Evolutionary conservation across 2,329 filamentous ascomycete species (phyloP), one percentile per base, ranked within the genome.

Genomic region (Pseudopithomyces chartarum): DNA sequence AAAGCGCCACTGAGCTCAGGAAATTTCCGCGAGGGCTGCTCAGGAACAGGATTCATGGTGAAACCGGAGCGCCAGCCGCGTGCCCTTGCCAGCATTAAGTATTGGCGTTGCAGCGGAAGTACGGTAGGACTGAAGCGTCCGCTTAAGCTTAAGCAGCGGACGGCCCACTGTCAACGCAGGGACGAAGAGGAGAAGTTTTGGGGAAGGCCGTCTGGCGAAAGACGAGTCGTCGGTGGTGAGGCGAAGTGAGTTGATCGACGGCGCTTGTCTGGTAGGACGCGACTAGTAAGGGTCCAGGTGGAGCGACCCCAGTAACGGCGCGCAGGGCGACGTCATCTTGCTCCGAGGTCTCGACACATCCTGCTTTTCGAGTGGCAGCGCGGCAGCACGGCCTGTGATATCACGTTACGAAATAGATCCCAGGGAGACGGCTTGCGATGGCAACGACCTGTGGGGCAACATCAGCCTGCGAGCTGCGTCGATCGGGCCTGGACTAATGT

Each of bases 401-500:
- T 52, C 50, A 52, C 39, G 26, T 45, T 44, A 36, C 26, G 42
- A 39, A 34, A 26, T n/a, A n/a, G 48, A 22, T 23, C 12, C 52
- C 51, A 52, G 49, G 33, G 19, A 55, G 55, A 57, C 63, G 66
- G 64, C 55, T 49, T 50, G 52, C 63, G 66, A 67, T 68, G 58
- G 57, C 59, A 58, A 48, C 55, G 56, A 55, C 52, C n/a, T 36
- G 40, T 58, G 63, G 63, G 61, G 55, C 43, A 11, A 57, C 36
- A 33, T 46, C 57, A 57, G 64, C 64, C 64, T 67, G 66, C 61
- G 56, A 39, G 47, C 13, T 6, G 55, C 49, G 67, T 63, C 62
- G 64, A 74, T 74, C 67, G 68, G 55, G 65, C 61, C 66, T 68
- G 60, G 65, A 65, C 48, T 58, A 45, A n/a, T n/a, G n/a, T n/a